Evolutionary conservation across 2,329 filamentous ascomycete species (phyloP), one percentile per base, ranked within the genome.

Genomic region (Colletotrichum spaethianum): DNA sequence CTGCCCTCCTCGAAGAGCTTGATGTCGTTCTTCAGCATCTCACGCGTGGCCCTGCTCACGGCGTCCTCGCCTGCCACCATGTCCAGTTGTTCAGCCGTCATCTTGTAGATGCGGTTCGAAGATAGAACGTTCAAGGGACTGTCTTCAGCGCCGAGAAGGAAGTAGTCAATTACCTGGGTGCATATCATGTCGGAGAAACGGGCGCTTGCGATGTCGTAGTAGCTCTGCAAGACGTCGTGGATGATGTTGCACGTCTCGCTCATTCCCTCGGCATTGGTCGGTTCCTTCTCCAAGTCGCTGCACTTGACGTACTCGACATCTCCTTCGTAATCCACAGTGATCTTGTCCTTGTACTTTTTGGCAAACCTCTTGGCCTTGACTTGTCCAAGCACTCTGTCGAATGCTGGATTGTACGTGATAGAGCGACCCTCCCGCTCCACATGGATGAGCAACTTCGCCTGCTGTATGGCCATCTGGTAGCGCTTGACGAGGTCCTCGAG

Each of bases 161-260:
- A 84, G 75, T 90, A 80, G 52, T 88, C 85, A 2, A 88, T 82
- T 0, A 86, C 89, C 73, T 93, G 91, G 72, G 86, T 85, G 75
- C 85, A 90, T 1, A 94, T 78, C 4, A 83, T 87, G 74, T 94
- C 92, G 1, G 92, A 85, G 70, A 93, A 92, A 0, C 90, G 86
- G 75, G 88, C 88, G 18, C 83, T 83, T 0, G 90, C 84, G 1
- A 92, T 86, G 31, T 88, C 84, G 80, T 93, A 93, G 79, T 91
- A 93, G 1, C 86, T 83, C 50, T 84, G 79, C 0, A 93, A 82
- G 1, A 89, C 87, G 70, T 93, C 87, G 67, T 92, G 88, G 6
- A 93, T 86, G 8, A 90, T 84, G 40, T 87, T 81, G 5, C 84
- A 75, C 0, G 80, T 79, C 44, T 85, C 79, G 7, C 12, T 9